These are phyloP conservation scores for Halophytophthora batemanensis DNA, from an alignment of 352 stramenopile species.

Conservation along the genomic window DNA sequence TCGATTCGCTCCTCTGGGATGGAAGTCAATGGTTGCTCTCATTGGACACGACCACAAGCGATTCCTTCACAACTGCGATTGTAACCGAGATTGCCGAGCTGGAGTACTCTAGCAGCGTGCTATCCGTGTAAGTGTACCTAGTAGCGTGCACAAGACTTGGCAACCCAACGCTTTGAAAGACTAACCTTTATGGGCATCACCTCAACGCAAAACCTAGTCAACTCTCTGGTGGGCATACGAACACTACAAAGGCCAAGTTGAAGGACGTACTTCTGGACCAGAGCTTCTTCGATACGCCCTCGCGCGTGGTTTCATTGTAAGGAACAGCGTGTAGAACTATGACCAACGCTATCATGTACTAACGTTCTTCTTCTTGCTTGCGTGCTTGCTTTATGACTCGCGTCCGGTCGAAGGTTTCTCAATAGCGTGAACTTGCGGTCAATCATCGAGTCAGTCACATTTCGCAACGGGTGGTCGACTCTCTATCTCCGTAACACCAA, in stretches of 20 bases:
- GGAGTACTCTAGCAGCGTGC: slow-evolving; percentile 22
- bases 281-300: slow-evolving; percentile 51
- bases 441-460: slow-evolving; percentile 29
- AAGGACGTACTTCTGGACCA: slow-evolving; percentile 51
- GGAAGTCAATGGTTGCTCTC: slow-evolving; percentile 36
- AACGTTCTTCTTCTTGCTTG: too few relatives aligned
- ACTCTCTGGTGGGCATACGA: slow-evolving; percentile 25
- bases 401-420: slow-evolving; percentile 42
- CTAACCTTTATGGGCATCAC: slow-evolving; percentile 5
- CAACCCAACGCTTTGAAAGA: slow-evolving; percentile 8
- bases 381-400: too few relatives aligned
- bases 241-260: slow-evolving; percentile 30
- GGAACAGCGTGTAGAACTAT: too few relatives aligned
- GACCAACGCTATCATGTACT: too few relatives aligned
- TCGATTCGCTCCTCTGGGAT: slow-evolving; percentile 38
- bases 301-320: slow-evolving; percentile 7
- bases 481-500: slow-evolving; percentile 51
- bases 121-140: slow-evolving; percentile 41
- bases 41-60: slow-evolving; percentile 18
- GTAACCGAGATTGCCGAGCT: slow-evolving; percentile 50
- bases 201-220: too few relatives aligned
- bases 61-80: slow-evolving; percentile 34
- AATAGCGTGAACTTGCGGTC: slow-evolving; percentile 33
- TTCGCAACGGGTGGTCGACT: slow-evolving; percentile 23
- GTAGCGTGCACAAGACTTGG: neutral